A percentile compares a stretch with the other conserved stretches of the same genome.
Evolutionary conservation across 2,329 filamentous ascomycete genomes (phyloP).

Genomic region (Ceratocystis smalleyi): DNA sequence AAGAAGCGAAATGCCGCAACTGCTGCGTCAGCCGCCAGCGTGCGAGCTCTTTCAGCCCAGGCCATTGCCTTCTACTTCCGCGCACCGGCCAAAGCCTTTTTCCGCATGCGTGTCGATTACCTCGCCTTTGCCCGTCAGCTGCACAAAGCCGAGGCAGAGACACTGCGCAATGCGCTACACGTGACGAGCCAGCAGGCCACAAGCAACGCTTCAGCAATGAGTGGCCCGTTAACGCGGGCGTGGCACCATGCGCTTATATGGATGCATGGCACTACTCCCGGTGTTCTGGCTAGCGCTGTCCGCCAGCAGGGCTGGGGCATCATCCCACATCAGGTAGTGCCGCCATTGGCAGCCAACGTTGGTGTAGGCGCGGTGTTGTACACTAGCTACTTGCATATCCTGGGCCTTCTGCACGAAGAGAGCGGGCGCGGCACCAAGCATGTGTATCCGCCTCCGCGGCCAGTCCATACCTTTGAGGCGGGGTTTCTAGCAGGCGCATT

Average conservation of each 20-base stretch:
- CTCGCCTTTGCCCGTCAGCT: slow-evolving; percentile 38
- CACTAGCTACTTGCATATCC: slow-evolving; percentile 56
- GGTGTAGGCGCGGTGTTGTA: slow-evolving; percentile 61
- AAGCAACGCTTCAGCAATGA: not conserved
- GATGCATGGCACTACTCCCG: slow-evolving; percentile 51
- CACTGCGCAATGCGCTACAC: slow-evolving; percentile 23
- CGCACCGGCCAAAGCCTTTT: slow-evolving; percentile 82
- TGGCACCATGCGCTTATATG: slow-evolving; percentile 30
- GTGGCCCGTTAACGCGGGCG: not conserved
- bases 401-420: slow-evolving; percentile 50
- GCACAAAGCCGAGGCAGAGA: slow-evolving; percentile 7
- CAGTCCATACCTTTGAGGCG: slow-evolving; percentile 49
- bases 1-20: slow-evolving; percentile 35
- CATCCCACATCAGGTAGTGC: slow-evolving; percentile 60
- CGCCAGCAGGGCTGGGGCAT: slow-evolving; percentile 57
- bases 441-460: slow-evolving; percentile 53
- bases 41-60: slow-evolving; percentile 69
- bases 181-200: not conserved
- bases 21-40: slow-evolving; percentile 71
- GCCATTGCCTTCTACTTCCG: slow-evolving; percentile 83
- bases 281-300: slow-evolving; percentile 51
- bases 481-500: slow-evolving; percentile 53
- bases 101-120: slow-evolving; percentile 78
- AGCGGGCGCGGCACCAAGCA: slow-evolving; percentile 41
- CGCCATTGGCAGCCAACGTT: slow-evolving; percentile 59